Base-by-base conservation (phyloP, 495 filamentous ascomycete species). In the Penicillium herquei region DNA sequence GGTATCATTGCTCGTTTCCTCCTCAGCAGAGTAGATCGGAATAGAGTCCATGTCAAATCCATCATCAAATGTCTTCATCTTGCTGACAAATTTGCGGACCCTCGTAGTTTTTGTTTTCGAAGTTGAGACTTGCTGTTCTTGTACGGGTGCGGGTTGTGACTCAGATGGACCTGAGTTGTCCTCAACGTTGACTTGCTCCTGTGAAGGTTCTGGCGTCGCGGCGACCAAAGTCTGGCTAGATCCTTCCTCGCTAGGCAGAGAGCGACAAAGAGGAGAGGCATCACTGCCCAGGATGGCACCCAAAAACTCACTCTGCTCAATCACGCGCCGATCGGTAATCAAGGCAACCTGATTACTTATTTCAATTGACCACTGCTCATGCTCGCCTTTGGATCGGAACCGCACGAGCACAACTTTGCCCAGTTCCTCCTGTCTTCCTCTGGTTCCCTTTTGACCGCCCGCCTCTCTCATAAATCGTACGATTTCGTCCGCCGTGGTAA, bases 291-390 rank as follows among this genome's bases (percentile, higher is more conserved):
- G 69, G 45, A 98, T 96, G 3, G 89, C 89, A 71, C 96, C 91
- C 8, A 98, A 78, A 56, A 98, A 96, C 58, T 96, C 92, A 46
- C 87, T 91, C 68, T 97, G 94, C 52, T 92, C 86, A 45, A 97
- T 86, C 17, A 92, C 84, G 4, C 90, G 84, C 62, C 92, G 90
- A 53, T 90, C 88, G 13, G 92, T 81, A 42, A 78, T 77, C 30
- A 84, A 61, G 6, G 90, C 87, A 41, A 92, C 81, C 4, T 84
- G 70, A 21, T 79, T 83, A 52, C 83, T 75, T 58, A 96, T 81
- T 17, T 87, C 72, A 42, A 79, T 78, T 13, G 79, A 87, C 91
- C 91, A 96, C 3, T 85, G 78, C 49, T 81, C 78, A 48, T 81
- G 76, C 4, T 76, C 66, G 7, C 82, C 82, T 55, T 87, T 84